A percentile compares a stretch with the other conserved stretches of the same genome.
Evolutionary conservation across 2,329 filamentous ascomycete species (phyloP).

Genomic region (Trichoderma koningiopsis): DNA sequence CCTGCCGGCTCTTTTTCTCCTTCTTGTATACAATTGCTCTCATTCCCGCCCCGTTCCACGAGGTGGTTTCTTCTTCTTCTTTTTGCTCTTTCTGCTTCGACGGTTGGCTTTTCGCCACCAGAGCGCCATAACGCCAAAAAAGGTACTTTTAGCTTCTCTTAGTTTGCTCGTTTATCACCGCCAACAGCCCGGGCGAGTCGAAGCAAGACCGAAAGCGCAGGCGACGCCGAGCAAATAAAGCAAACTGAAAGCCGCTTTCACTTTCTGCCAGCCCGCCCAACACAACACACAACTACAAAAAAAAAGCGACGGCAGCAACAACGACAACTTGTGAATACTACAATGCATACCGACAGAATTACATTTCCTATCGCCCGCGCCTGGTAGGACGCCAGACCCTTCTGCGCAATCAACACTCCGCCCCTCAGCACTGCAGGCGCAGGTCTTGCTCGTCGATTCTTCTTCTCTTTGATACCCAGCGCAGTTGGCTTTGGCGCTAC

Average conservation of each 20-base stretch:
- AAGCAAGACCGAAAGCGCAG: background rate
- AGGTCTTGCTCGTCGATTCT: slow-evolving; percentile 6
- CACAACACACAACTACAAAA: background rate
- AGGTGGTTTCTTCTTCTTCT: background rate
- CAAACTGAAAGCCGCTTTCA: background rate
- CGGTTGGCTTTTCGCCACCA: slow-evolving; percentile 8
- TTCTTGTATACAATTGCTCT: slow-evolving; percentile 1
- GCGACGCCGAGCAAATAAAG: background rate
- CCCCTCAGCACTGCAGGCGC: background rate
- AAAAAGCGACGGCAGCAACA: background rate
- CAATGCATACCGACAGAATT: slow-evolving; percentile 19
- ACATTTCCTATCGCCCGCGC: slow-evolving; percentile 23
- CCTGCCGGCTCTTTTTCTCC: background rate
- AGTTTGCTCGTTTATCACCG: slow-evolving; percentile 1
- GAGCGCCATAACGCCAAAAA: slow-evolving; percentile 13
- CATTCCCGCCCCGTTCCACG: background rate
- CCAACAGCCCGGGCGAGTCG: slow-evolving; percentile 9
- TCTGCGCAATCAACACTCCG: slow-evolving; percentile 15
- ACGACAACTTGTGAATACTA: slow-evolving; percentile 14
- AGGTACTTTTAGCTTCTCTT: slow-evolving; percentile 4
- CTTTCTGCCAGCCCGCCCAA: background rate
- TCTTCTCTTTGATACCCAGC: slow-evolving; percentile 20
- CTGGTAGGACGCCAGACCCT: slow-evolving; percentile 19
- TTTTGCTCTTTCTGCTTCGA: background rate
- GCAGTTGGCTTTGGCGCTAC: slow-evolving; percentile 19